Conservation (phyloP, 2,329 filamentous ascomycete species). For the Pseudogymnoascus sp. region DNA sequence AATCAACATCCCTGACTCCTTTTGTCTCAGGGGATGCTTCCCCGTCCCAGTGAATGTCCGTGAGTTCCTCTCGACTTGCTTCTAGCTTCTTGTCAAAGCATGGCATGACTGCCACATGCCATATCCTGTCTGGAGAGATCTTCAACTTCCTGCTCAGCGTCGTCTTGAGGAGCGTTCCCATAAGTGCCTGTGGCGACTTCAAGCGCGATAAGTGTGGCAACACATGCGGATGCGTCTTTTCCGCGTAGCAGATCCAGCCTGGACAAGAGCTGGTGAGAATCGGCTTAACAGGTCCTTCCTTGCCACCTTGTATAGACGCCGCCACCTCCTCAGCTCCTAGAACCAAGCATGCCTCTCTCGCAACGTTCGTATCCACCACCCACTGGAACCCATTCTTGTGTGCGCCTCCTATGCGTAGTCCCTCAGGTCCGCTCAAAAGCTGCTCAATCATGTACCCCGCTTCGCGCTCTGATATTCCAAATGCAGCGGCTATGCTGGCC, state of each 20-base stretch:
- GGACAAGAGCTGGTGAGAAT: constrained; percentile 87
- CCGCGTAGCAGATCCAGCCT: constrained; percentile 97
- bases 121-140: constrained; percentile 72
- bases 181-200: constrained; percentile 89
- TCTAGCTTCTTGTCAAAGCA: constrained; percentile 99
- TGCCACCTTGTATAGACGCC: constrained; percentile 26
- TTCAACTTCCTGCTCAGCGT: constrained; percentile 65
- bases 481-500: constrained; percentile 81
- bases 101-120: constrained; percentile 94
- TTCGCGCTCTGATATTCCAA: constrained; percentile 63
- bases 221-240: constrained; percentile 94
- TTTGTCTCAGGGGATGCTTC: constrained; percentile 39
- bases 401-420: constrained; percentile 62
- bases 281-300: constrained; percentile 39
- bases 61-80: constrained; percentile 87
- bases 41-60: constrained; percentile 64
- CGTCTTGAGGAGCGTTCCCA: constrained; percentile 85
- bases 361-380: constrained; percentile 82
- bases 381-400: constrained; percentile 75
- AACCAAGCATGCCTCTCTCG: constrained; percentile 76
- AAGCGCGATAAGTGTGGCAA: constrained; percentile 83
- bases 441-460: constrained; percentile 79
- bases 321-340: constrained; percentile 67
- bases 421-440: constrained; percentile 63
- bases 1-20: constrained; percentile 83